A percentile compares a stretch with the other conserved stretches of the same genome.
Conservation (phyloP, 805 yeast genomes). For the Metschnikowia shivogae region DNA sequence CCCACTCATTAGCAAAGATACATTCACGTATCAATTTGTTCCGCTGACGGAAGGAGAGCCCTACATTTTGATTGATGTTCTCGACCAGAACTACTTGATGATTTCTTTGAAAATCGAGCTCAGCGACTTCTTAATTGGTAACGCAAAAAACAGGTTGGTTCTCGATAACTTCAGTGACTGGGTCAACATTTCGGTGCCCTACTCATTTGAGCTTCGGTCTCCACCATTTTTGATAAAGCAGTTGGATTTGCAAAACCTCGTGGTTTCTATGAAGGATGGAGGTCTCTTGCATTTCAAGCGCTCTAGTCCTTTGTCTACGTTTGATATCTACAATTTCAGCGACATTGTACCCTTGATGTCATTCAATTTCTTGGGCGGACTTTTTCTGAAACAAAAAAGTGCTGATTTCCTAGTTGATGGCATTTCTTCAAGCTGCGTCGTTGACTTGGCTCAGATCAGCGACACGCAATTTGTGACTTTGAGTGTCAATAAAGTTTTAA, state of each 20-base stretch:
- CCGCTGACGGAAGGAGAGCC: conserved; percentile 21
- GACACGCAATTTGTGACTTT: conserved; percentile 44
- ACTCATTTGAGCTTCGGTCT: conserved; percentile 42
- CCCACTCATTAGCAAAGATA: conserved; percentile 15
- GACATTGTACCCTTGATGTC: conserved; percentile 40
- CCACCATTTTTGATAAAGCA: conserved; percentile 51
- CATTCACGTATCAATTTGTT: conserved; percentile 11
- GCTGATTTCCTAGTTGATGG: conserved; percentile 28
- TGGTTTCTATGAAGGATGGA: conserved; percentile 73
- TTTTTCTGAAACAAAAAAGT: conserved; percentile 14
- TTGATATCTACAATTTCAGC: conserved; percentile 48
- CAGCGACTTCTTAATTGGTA: conserved; percentile 35
- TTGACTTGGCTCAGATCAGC: conserved; percentile 36
- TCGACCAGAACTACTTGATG: conserved; percentile 49
- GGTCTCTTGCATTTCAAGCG: conserved; percentile 58
- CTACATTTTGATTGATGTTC: conserved; percentile 47
- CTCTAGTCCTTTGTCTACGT: conserved; percentile 28
- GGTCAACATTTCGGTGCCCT: conserved; percentile 68
- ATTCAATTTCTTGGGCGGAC: conserved; percentile 25
- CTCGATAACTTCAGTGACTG: conserved; percentile 45
- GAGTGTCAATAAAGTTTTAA: conserved; percentile 50
- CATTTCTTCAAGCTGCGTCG: conserved; percentile 40
- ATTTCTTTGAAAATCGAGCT: conserved; percentile 46
- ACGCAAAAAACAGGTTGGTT: conserved; percentile 17
- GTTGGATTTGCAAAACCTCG: conserved; percentile 39